These are phyloP conservation scores for Fonsecaea monophora DNA, from an alignment of 2,329 filamentous ascomycete genomes.

Conservation along the genomic window DNA sequence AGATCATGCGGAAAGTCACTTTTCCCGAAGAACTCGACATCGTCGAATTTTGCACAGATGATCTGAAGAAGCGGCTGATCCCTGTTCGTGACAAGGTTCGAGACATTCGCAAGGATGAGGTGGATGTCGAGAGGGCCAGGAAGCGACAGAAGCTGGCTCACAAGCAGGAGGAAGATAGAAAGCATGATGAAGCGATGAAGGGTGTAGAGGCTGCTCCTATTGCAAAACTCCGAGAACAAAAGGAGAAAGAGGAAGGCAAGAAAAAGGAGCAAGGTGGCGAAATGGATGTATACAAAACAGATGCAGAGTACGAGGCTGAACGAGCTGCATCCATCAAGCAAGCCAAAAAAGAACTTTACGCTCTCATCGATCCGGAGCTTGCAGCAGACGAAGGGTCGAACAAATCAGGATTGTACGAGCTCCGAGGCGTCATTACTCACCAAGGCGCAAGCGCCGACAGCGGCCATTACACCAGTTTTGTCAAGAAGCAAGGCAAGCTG, in stretches of 20 bases:
- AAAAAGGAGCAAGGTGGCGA: constrained; percentile 66
- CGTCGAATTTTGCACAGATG: constrained; percentile 93
- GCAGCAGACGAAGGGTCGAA: constrained; percentile 82
- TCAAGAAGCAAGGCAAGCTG: constrained; percentile 82
- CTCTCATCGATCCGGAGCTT: constrained; percentile 76
- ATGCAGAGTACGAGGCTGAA: constrained; percentile 90
- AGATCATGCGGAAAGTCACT: constrained; percentile 98
- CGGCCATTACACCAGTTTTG: constrained; percentile 96
- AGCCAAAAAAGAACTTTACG: constrained; percentile 86
- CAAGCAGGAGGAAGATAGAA: constrained; percentile 61
- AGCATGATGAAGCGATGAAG: constrained; percentile 45
- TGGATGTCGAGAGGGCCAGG: constrained; percentile 87
- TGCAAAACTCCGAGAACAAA: constrained; percentile 57
- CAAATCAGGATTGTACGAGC: constrained; percentile 92
- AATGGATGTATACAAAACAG: constrained; percentile 82
- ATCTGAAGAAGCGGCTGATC: constrained; percentile 79
- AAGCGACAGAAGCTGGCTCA: constrained; percentile 84
- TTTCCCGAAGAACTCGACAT: constrained; percentile 93
- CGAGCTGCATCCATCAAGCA: constrained; percentile 73
- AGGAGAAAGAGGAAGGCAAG: constrained; percentile 56
- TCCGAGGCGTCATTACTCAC: constrained; percentile 92
- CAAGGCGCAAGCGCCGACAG: constrained; percentile 97
- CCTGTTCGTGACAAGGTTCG: constrained; percentile 97
- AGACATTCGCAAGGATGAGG: constrained; percentile 91
- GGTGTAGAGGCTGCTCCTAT: constrained; percentile 48